A percentile compares a stretch with the other conserved stretches of the same genome.
Evolutionary conservation across 257 asterid species (phyloP).

Genomic region (Solanum okadae): DNA sequence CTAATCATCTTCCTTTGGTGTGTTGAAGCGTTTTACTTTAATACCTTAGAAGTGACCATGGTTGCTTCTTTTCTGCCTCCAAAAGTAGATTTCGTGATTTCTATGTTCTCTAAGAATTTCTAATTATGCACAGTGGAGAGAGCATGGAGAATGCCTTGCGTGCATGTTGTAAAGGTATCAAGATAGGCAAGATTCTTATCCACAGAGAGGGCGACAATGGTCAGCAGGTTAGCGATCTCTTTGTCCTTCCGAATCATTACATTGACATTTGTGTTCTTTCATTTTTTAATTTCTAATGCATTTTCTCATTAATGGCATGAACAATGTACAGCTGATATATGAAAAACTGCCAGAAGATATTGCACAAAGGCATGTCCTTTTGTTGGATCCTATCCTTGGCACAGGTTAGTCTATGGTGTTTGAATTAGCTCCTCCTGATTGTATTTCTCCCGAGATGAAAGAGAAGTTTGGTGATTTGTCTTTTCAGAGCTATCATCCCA

Average conservation of each 20-base stretch:
- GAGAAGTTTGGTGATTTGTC: no score
- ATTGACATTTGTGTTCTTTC: not conserved
- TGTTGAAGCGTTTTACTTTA: not conserved
- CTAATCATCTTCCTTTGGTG: not conserved
- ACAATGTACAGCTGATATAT: constrained; percentile 19
- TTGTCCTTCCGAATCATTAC: not conserved
- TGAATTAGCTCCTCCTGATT: no score
- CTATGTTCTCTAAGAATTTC: not conserved
- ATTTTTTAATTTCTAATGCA: not conserved
- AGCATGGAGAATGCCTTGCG: constrained; percentile 45
- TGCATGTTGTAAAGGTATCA: constrained; percentile 12
- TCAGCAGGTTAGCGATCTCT: not conserved
- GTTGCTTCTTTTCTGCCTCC: not conserved
- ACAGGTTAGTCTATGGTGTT: constrained; percentile 60
- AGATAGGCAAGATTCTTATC: constrained; percentile 8
- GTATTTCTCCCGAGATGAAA: no score
- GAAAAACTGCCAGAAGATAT: constrained; percentile 13
- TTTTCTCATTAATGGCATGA: not conserved
- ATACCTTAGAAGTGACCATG: not conserved
- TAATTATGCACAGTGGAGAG: constrained; percentile 51
- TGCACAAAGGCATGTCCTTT: constrained; percentile 3
- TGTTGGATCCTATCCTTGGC: constrained; percentile 7
- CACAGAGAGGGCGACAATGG: constrained; percentile 11
- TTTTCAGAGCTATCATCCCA: no score
- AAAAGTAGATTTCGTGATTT: not conserved